phyloP scores from a whole-genome alignment of 768 basidiomycete species.

The Pleurotus eryngii region DNA sequence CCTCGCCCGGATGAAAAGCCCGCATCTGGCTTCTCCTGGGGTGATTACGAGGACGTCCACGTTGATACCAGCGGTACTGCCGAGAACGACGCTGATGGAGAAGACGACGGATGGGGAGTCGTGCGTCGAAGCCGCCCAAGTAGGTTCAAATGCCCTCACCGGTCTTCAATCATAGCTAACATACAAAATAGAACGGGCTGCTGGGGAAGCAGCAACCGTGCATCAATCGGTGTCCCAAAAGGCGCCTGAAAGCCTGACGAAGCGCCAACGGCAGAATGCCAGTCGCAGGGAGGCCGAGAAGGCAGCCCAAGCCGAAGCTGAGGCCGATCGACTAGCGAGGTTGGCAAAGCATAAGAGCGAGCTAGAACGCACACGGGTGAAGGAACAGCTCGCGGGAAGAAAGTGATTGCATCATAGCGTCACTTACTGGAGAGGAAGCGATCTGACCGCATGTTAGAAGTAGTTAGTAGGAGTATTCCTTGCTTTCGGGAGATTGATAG shows the following conservation, averaged over 20 bases:
- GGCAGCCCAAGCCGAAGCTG: constrained; percentile 51
- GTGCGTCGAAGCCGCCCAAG: constrained; percentile 52
- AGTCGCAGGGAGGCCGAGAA: constrained; percentile 56
- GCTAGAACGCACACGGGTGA: constrained; percentile 50
- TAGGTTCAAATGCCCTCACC: constrained; percentile 19
- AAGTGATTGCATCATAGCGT: constrained; percentile 10
- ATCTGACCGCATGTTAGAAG: too few relatives aligned
- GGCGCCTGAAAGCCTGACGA: constrained; percentile 49
- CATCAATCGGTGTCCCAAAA: constrained; percentile 16
- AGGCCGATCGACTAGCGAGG: constrained; percentile 44
- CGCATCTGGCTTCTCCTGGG: constrained; percentile 68
- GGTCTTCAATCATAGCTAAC: neutral
- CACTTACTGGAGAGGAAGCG: too few relatives aligned
- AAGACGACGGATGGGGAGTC: constrained; percentile 80
- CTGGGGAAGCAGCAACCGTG: neutral
- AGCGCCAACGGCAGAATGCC: constrained; percentile 70
- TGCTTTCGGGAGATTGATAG: too few relatives aligned
- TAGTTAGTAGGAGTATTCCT: too few relatives aligned
- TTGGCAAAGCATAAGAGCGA: constrained; percentile 61
- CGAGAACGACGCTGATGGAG: constrained; percentile 58
- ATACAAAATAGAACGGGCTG: constrained; percentile 13
- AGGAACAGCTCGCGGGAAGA: constrained; percentile 37
- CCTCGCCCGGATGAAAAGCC: constrained; percentile 56
- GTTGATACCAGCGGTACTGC: constrained; percentile 28
- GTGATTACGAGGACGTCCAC: constrained; percentile 69